Evolutionary conservation across 305 asterid species (phyloP), one percentile per base, ranked within the genome.

Genomic region (Rubia peregrina): DNA sequence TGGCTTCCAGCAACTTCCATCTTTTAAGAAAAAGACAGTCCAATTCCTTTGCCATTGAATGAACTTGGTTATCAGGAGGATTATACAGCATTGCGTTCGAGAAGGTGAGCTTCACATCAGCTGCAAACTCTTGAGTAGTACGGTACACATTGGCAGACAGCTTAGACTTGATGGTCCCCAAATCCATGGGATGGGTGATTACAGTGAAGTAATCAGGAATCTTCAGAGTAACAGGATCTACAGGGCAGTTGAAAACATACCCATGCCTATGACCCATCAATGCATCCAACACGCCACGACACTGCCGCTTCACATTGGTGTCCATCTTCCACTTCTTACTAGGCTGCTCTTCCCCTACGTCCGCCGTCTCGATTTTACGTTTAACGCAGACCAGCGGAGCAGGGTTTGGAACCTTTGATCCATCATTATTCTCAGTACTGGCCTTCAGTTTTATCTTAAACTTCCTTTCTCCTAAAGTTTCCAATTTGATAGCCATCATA

Each of bases 171-270:
- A 93, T 66, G 17, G 97, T 87, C 38, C 96, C 97, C 70, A 93
- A 80, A 83, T 93, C 98, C 98, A 93, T 93, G 2, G 98, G 98
- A 8, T 81, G 17, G 6, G 77, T 65, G 62, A 92, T 78, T 70
- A 90, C 72, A 8, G 77, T 53, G 43, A 87, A 89, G 70, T 92
- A 92, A 80, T 90, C 96, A 40, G 98, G 98, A 71, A 92, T 89
- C 6, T 53, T 64, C 69, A 78, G 73, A 65, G 77, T 75, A 73
- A 85, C 88, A 26, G 97, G 98, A 80, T 90, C 95, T 55, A 90
- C 98, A 4, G 98, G 97, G 33, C 74, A 24, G 14, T 26, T 75
- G 81, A 93, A 93, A 63, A 80, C 38, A 79, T 74, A 71, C 33
- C 82, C 88, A 49, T 9, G 7, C 55, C 30, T 76, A 68, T 89